Percentiles rank a stretch among this genome's conserved stretches.
Conservation (phyloP, 345 rosid genomes). For the Populus ilicifolia region DNA sequence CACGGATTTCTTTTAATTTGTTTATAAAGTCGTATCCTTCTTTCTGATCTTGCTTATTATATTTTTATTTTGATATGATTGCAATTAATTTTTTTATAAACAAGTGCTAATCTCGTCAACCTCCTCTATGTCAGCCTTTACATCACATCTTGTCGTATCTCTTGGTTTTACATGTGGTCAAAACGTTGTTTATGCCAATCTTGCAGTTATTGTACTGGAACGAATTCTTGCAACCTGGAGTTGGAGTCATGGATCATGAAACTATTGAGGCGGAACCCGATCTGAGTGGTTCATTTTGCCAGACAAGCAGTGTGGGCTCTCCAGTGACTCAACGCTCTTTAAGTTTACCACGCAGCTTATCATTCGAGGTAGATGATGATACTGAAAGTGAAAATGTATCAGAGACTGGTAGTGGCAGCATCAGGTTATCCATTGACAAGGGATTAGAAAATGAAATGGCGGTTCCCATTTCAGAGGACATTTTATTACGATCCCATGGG, state of each 20-base stretch:
- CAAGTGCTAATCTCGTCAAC: not conserved
- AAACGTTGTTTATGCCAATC: not conserved
- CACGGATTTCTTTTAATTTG: not conserved
- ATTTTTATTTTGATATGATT: not conserved
- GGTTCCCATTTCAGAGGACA: slow-evolving; percentile 26
- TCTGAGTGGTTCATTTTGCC: slow-evolving; percentile 32
- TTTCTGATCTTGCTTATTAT: not conserved
- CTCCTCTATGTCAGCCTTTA: not conserved
- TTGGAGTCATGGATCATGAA: slow-evolving; percentile 42
- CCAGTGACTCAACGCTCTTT: slow-evolving; percentile 48
- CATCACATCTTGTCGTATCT: slow-evolving; percentile 5
- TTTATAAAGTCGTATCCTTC: not conserved
- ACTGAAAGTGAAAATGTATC: slow-evolving; percentile 60
- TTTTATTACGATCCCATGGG: slow-evolving; percentile 21
- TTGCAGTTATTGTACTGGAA: not conserved
- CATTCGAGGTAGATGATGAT: slow-evolving; percentile 39
- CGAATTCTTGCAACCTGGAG: slow-evolving; percentile 7
- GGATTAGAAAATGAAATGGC: slow-evolving; percentile 35
- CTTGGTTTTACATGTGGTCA: not conserved
- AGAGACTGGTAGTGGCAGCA: slow-evolving; percentile 66
- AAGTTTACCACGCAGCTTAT: slow-evolving; percentile 33
- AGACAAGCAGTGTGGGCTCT: slow-evolving; percentile 45
- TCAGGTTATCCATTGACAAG: slow-evolving; percentile 38
- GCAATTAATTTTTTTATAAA: not conserved
- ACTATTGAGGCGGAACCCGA: slow-evolving; percentile 15